Conservation (phyloP, 2,329 filamentous ascomycete species). For the Aspergillus sp. region DNA sequence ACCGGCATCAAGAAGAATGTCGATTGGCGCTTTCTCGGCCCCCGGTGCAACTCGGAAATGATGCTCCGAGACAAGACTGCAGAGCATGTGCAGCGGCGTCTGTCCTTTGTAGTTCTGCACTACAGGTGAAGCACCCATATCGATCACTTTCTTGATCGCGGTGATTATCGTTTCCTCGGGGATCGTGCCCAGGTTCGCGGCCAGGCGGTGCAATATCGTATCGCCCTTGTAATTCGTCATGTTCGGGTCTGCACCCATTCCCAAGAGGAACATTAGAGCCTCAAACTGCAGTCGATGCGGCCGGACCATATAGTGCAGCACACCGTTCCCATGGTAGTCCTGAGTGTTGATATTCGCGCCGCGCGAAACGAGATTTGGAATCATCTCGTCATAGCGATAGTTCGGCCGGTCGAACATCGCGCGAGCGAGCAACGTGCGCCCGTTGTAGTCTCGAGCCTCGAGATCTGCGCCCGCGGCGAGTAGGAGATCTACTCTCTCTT, state of each 20-base stretch:
- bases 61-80: slow-evolving; percentile 14
- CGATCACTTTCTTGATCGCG: slow-evolving; percentile 1
- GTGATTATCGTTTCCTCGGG: background rate
- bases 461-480: slow-evolving; percentile 23
- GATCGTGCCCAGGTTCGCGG: slow-evolving; percentile 17
- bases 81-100: slow-evolving; percentile 24
- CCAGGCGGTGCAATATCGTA: slow-evolving; percentile 21
- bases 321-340: slow-evolving; percentile 24
- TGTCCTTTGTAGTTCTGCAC: slow-evolving; percentile 20
- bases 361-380: slow-evolving; percentile 9
- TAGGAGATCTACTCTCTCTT: slow-evolving; percentile 12
- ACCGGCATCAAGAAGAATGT: slow-evolving; percentile 20
- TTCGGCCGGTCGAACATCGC: background rate
- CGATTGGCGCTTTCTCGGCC: slow-evolving; percentile 15
- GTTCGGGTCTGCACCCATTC: slow-evolving; percentile 20
- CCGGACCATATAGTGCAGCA: slow-evolving; percentile 13
- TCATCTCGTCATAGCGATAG: slow-evolving; percentile 6
- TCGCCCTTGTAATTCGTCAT: slow-evolving; percentile 23
- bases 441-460: slow-evolving; percentile 21
- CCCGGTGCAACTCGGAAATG: slow-evolving; percentile 5
- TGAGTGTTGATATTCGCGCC: slow-evolving; percentile 24
- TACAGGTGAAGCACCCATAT: background rate
- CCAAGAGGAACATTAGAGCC: slow-evolving; percentile 20
- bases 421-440: slow-evolving; percentile 18
- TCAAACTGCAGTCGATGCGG: background rate